Conservation (phyloP, 148 eudicot species). For the Amaranthus hypochondriacus region DNA sequence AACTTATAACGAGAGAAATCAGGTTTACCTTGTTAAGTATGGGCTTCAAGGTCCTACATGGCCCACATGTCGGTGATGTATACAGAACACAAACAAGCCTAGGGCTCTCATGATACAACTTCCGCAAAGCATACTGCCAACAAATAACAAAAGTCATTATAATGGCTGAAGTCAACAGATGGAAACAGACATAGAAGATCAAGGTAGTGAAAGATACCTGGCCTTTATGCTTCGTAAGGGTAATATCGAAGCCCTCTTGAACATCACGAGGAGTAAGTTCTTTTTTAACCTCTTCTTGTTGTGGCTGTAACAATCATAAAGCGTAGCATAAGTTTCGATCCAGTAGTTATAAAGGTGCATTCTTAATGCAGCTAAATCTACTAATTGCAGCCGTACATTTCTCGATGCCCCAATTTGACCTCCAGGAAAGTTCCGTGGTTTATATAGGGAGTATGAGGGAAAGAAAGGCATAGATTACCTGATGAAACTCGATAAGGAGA, state of each 20-base stretch:
- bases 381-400: too few species aligned
- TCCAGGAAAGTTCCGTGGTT: background rate
- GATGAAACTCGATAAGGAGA: slow-evolving; percentile 95
- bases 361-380: too few species aligned
- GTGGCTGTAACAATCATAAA: slow-evolving; percentile 42
- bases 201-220: slow-evolving; percentile 52
- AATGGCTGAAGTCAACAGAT: background rate
- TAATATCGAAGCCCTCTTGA: slow-evolving; percentile 68
- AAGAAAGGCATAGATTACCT: slow-evolving; percentile 42
- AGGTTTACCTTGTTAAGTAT: slow-evolving; percentile 81
- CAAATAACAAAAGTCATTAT: slow-evolving; percentile 2
- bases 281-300: slow-evolving; percentile 74
- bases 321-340: background rate
- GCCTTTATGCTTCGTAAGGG: slow-evolving; percentile 84
- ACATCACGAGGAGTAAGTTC: slow-evolving; percentile 67
- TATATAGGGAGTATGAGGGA: background rate
- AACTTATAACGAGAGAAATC: background rate
- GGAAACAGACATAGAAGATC: background rate
- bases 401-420: too few species aligned
- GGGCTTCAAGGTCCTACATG: slow-evolving; percentile 96
- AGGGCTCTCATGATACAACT: slow-evolving; percentile 95
- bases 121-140: slow-evolving; percentile 90
- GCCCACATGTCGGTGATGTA: slow-evolving; percentile 93
- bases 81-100: slow-evolving; percentile 87
- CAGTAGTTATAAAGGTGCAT: too few species aligned